phyloP scores from a whole-genome alignment of 2,329 filamentous ascomycete genomes.

The Simplicillium sp. region DNA sequence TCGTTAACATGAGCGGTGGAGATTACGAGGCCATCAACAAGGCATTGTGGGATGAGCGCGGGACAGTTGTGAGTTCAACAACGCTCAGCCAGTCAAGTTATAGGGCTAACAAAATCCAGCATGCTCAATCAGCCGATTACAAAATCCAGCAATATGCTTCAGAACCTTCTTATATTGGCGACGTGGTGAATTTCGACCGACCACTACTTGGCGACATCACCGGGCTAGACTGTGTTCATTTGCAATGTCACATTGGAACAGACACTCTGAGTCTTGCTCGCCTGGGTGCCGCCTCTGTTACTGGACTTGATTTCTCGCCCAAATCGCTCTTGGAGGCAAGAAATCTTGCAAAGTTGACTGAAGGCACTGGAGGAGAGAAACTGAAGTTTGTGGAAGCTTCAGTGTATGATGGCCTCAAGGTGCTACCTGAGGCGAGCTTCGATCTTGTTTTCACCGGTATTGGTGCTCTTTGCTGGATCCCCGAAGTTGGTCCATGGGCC shows the following conservation, averaged over 20 bases:
- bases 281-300: conserved; percentile 8
- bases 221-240: conserved; percentile 7
- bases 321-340: conserved; percentile 6
- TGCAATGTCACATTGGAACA: conserved; percentile 11
- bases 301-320: conserved; percentile 9
- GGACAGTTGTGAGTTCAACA: conserved; percentile 5
- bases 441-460: conserved; percentile 11
- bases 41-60: conserved; percentile 8
- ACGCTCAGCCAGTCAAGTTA: neutral
- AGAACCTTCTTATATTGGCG: conserved; percentile 2
- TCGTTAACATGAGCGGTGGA: conserved; percentile 1
- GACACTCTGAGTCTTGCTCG: conserved; percentile 9
- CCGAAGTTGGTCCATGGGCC: conserved; percentile 5
- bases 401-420: conserved; percentile 4
- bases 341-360: conserved; percentile 4
- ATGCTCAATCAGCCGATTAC: conserved; percentile 7
- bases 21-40: conserved; percentile 7
- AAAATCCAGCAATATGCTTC: conserved; percentile 3
- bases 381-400: conserved; percentile 8
- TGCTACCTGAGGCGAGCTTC: neutral
- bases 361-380: conserved; percentile 5
- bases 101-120: conserved; percentile 1
- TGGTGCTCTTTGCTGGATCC: conserved; percentile 10
- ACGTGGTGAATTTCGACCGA: conserved; percentile 5
- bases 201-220: conserved; percentile 5